Evolutionary conservation across 2,329 filamentous ascomycete genomes (phyloP).

Genomic region (Calonectria pteridis): DNA sequence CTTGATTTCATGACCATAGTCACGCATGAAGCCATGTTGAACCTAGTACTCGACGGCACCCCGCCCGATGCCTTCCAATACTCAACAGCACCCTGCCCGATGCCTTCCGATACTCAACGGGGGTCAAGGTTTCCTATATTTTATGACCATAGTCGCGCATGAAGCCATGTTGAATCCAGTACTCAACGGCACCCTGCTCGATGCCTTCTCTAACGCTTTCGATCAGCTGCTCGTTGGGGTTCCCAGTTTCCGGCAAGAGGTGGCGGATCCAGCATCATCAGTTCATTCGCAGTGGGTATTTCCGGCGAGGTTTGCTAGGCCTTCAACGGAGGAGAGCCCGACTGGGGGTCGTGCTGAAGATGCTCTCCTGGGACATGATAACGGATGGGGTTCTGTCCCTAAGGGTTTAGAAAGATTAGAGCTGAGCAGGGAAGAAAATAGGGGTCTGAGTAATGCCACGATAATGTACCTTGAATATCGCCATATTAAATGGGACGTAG

Average conservation of each 20-base stretch:
- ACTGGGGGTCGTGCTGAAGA: background rate
- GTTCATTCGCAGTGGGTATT: conserved; percentile 40
- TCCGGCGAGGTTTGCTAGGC: conserved; percentile 37
- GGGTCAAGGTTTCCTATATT: too few species aligned
- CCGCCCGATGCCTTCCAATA: conserved; percentile 42
- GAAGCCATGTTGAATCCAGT: too few species aligned
- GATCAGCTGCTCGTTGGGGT: conserved; percentile 17
- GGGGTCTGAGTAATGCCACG: background rate
- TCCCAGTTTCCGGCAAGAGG: conserved; percentile 25
- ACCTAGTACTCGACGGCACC: conserved; percentile 43
- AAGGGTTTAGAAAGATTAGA: background rate
- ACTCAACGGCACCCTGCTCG: too few species aligned
- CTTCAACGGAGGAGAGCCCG: background rate
- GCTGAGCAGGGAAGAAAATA: background rate
- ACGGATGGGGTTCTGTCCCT: background rate
- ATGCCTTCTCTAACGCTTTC: conserved; percentile 56
- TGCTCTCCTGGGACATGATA: conserved; percentile 20
- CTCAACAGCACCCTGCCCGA: too few species aligned
- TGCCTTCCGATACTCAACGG: too few species aligned
- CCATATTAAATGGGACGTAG: background rate
- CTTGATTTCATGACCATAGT: conserved; percentile 39
- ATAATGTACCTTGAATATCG: background rate
- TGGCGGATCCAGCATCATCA: conserved; percentile 35
- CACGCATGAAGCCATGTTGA: conserved; percentile 37
- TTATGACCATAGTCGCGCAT: too few species aligned